Evolutionary conservation across 352 stramenopile species (phyloP).

Genomic region (Blastocystis sp.): DNA sequence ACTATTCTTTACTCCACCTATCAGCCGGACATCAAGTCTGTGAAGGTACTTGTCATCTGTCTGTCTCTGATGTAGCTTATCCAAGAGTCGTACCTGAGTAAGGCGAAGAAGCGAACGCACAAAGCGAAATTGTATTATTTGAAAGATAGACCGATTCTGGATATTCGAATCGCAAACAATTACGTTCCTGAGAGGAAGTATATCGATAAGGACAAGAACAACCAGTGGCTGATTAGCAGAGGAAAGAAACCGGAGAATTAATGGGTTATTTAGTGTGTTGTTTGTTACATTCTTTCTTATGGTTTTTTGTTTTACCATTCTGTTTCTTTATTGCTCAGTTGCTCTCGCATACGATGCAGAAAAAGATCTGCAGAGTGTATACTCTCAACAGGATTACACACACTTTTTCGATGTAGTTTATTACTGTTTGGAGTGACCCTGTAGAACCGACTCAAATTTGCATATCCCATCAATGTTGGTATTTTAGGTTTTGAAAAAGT

Average conservation of each 20-base stretch:
- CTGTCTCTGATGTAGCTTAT: background rate
- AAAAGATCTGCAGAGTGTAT: constrained; percentile 41
- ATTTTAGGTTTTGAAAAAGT: constrained; percentile 20
- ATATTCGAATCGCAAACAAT: background rate
- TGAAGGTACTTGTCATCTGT: background rate
- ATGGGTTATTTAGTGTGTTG: constrained; percentile 18
- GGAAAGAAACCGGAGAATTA: constrained; percentile 53
- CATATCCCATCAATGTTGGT: constrained; percentile 4
- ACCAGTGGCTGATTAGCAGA: constrained; percentile 53
- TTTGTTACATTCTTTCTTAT: constrained; percentile 25
- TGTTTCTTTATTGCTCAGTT: background rate
- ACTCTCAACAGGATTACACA: constrained; percentile 40
- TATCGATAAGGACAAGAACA: constrained; percentile 53
- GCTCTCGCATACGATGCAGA: background rate
- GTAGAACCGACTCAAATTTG: background rate
- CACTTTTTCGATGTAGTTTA: background rate
- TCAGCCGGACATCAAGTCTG: constrained; percentile 49
- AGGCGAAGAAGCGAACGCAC: constrained; percentile 7
- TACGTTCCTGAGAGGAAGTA: constrained; percentile 22
- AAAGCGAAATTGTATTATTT: constrained; percentile 53
- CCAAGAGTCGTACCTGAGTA: constrained; percentile 37
- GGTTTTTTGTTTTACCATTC: background rate
- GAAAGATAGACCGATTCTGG: constrained; percentile 42
- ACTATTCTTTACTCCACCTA: constrained; percentile 49
- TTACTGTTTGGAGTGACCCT: background rate